Conservation (phyloP, 1,139 yeast genomes). For the Geotrichum candidum region DNA sequence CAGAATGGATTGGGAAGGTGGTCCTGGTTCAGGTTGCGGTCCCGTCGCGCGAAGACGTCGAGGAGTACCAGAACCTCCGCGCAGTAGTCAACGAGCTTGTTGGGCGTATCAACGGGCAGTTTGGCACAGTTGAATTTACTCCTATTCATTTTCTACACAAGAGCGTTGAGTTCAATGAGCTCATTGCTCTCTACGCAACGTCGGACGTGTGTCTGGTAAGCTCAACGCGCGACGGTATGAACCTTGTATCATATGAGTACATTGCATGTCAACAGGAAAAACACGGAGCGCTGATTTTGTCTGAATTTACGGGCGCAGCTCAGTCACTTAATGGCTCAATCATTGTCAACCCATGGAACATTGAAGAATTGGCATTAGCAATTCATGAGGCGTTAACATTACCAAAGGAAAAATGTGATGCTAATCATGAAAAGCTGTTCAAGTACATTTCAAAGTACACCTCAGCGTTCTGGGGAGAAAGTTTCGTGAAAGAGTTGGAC, state of each 20-base stretch:
- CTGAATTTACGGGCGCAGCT: constrained; percentile 99
- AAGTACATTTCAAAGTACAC: constrained; percentile 88
- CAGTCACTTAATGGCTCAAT: constrained; percentile 91
- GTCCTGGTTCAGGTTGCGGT: constrained; percentile 95
- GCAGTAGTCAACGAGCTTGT: constrained; percentile 94
- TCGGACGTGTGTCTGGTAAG: constrained; percentile 90
- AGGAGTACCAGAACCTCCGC: constrained; percentile 89
- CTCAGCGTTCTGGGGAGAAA: constrained; percentile 95
- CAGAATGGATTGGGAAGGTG: constrained; percentile 97
- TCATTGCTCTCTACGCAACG: constrained; percentile 76
- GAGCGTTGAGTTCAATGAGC: constrained; percentile 83
- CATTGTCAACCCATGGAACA: constrained; percentile 96
- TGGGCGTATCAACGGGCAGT: constrained; percentile 92
- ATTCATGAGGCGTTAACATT: constrained; percentile 82
- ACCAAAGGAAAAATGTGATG: constrained; percentile 69
- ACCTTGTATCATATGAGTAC: constrained; percentile 89
- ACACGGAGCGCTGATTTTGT: constrained; percentile 77
- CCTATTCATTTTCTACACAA: constrained; percentile 97
- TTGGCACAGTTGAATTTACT: constrained; percentile 94
- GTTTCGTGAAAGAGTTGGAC: constrained; percentile 76
- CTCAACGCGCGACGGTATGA: constrained; percentile 98
- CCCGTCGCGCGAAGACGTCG: constrained; percentile 96
- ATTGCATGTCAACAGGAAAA: constrained; percentile 89
- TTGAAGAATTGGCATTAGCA: constrained; percentile 84
- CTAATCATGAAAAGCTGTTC: constrained; percentile 77